Evolutionary conservation across 805 yeast species (phyloP), one percentile per base, ranked within the genome.

Genomic region (Metschnikowia baotianmanensis): DNA sequence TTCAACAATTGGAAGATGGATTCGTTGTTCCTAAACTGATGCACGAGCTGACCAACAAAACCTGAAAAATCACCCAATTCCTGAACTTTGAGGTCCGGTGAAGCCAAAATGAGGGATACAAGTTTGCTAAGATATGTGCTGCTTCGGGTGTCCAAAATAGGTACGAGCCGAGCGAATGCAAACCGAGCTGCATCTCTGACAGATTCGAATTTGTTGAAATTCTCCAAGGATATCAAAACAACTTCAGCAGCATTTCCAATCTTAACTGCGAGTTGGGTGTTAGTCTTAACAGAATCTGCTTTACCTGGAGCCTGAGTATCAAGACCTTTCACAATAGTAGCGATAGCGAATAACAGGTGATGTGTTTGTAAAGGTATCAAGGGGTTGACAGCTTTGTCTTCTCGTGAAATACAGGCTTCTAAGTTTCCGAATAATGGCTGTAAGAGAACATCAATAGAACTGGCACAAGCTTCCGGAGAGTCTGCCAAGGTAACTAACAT

Each of bases 131-230:
- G 71, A 34, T 77, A 71, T 7, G 56, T 56, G 40, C 72, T 67
- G 30, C 71, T 64, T 17, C 53, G 56, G 56, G 69, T 78, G 41
- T 66, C 67, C 53, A 93, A 67, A 30, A 91, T 69, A 17, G 95
- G 87, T 40, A 89, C 83, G 51, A 93, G 74, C 47, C 98, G 76
- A 9, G 96, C 87, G 63, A 90, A 82, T 22, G 96, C 79, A 59
- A 86, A 88, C 53, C 96, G 76, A 4, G 91, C 72, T 4, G 96
- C 83, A 51, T 88, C 96, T 57, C 98, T 77, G 33, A 91, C 78
- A 23, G 72, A 70, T 57, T 83, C 88, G 47, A 71, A 73, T 29
- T 77, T 74, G 40, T 80, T 72, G 48, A 89, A 78, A 43, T 75
- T 80, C 46, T 91, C 96, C 48, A 93, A 71, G 1, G 96, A 86